Conservation (phyloP, 768 basidiomycete genomes). For the Kwoniella botswanensis region DNA sequence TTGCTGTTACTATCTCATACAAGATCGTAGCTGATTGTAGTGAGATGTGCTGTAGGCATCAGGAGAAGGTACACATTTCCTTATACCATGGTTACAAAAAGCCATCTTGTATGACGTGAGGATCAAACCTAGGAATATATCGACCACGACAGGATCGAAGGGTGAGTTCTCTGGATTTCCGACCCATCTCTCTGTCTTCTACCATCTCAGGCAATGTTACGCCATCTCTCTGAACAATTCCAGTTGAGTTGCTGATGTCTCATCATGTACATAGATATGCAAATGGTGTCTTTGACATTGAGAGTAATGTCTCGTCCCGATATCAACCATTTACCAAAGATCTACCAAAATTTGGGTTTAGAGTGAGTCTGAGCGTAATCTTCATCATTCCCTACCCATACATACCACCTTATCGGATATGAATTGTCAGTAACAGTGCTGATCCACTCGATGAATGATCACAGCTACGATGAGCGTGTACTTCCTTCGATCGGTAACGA, state of each 20-base stretch:
- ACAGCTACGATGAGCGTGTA: constrained; percentile 81
- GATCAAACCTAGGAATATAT: constrained; percentile 97
- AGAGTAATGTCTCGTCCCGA: constrained; percentile 95
- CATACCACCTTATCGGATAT: not conserved
- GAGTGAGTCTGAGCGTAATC: constrained; percentile 60
- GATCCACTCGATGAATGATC: not conserved
- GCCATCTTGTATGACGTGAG: constrained; percentile 97
- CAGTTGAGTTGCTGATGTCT: not conserved
- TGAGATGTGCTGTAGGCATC: no score
- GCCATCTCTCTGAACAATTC: no score
- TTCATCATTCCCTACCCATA: no score
- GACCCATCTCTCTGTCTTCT: no score
- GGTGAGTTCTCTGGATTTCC: no score
- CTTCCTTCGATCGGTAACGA: constrained; percentile 80
- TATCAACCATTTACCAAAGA: constrained; percentile 80
- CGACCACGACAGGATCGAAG: constrained; percentile 98
- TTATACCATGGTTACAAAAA: constrained; percentile 92
- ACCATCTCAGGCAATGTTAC: no score
- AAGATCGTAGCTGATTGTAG: constrained; percentile 51
- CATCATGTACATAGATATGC: constrained; percentile 64
- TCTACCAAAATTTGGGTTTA: constrained; percentile 91
- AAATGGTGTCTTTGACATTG: constrained; percentile 96
- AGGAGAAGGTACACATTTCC: constrained; percentile 92
- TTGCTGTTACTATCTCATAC: no score
- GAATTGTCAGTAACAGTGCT: not conserved